Percentiles rank a stretch among this genome's conserved stretches.
phyloP scores from a whole-genome alignment of 768 basidiomycete genomes.

The Phanerodontia chrysosporium region DNA sequence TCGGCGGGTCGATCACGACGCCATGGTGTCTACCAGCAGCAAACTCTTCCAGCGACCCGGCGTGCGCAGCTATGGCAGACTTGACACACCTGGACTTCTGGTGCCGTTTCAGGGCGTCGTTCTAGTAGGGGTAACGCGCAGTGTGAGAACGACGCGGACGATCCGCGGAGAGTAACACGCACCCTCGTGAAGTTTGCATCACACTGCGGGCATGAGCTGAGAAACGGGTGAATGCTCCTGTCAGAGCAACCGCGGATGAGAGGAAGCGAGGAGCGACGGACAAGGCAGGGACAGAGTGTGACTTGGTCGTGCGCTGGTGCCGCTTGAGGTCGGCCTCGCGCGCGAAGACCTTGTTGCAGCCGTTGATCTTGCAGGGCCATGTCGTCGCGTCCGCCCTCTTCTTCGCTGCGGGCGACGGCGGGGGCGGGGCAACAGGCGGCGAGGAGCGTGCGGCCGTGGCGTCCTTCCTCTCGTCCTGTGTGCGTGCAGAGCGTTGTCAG shows the following conservation, averaged over 20 bases:
- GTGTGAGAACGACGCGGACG: neutral
- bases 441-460: neutral
- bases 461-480: slow-evolving; percentile 41
- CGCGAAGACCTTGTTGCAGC: slow-evolving; percentile 79
- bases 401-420: slow-evolving; percentile 21
- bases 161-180: slow-evolving; percentile 28
- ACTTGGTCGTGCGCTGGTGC: slow-evolving; percentile 76
- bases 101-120: slow-evolving; percentile 77
- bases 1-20: slow-evolving; percentile 53
- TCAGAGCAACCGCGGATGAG: slow-evolving; percentile 5
- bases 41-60: neutral
- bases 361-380: slow-evolving; percentile 81
- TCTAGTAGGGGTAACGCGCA: slow-evolving; percentile 37
- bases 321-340: slow-evolving; percentile 79
- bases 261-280: slow-evolving; percentile 33
- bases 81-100: slow-evolving; percentile 74
- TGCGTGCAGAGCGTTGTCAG: slow-evolving; percentile 16
- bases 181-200: slow-evolving; percentile 79
- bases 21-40: slow-evolving; percentile 71
- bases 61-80: slow-evolving; percentile 3
- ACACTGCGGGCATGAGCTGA: slow-evolving; percentile 72
- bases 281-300: slow-evolving; percentile 73
- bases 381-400: slow-evolving; percentile 40
- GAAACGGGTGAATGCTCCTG: slow-evolving; percentile 4
- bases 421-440: slow-evolving; percentile 8